These are phyloP conservation scores for Nidularia sp. DNA, from an alignment of 768 basidiomycete species.

Conservation along the genomic window DNA sequence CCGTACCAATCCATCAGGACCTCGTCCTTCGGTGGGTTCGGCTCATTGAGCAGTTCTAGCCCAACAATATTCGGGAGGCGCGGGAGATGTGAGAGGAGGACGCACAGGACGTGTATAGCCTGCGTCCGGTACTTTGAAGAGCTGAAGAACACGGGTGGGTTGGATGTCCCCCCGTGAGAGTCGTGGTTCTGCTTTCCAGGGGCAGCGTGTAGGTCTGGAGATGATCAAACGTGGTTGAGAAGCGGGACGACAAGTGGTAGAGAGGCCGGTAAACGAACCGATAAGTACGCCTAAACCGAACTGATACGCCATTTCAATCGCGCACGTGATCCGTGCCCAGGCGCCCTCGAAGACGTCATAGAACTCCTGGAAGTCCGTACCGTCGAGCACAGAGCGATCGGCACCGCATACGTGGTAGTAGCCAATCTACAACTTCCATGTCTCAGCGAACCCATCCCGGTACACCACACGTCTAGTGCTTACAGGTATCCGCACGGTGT, in stretches of 20 bases:
- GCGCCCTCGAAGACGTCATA: constrained; percentile 54
- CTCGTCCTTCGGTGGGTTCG: constrained; percentile 43
- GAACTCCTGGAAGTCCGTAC: constrained; percentile 61
- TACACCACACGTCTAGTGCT: constrained; percentile 32
- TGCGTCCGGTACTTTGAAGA: constrained; percentile 37
- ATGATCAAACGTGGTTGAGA: not conserved
- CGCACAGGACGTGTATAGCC: constrained; percentile 44
- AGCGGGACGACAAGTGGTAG: not conserved
- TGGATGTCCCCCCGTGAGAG: constrained; percentile 61
- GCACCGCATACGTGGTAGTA: constrained; percentile 66
- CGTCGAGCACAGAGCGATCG: constrained; percentile 52
- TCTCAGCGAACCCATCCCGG: not conserved
- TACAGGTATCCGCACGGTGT: constrained; percentile 55
- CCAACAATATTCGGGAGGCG: constrained; percentile 51
- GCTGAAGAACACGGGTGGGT: constrained; percentile 45
- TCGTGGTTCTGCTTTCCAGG: constrained; percentile 75
- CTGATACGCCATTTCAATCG: constrained; percentile 52
- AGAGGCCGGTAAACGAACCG: constrained; percentile 32
- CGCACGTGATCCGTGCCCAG: constrained; percentile 58
- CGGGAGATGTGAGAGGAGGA: constrained; percentile 32
- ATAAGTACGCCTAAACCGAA: constrained; percentile 72
- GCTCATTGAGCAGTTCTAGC: constrained; percentile 59
- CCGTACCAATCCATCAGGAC: constrained; percentile 62
- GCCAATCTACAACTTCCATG: constrained; percentile 46
- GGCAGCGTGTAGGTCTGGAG: constrained; percentile 65